Evolutionary conservation across 352 stramenopile species (phyloP), one percentile per base, ranked within the genome.

Genomic region (Aphanomyces astaci): DNA sequence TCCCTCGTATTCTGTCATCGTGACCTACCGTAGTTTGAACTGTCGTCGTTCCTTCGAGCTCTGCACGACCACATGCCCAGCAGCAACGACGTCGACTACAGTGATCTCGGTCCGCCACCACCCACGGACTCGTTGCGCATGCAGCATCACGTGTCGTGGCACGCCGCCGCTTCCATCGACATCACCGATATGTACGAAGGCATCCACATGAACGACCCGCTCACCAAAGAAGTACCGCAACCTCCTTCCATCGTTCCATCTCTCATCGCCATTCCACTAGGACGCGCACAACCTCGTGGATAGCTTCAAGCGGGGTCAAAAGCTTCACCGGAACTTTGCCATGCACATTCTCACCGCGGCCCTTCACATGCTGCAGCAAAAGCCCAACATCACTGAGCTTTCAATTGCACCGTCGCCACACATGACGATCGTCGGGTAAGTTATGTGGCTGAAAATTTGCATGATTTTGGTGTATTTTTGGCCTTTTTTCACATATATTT

Each of bases 141-240:
- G 56, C 80, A 86, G 63, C n/a, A 31, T n/a, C 80, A 73, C 19
- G 73, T 85, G 22, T 90, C 81, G 15, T 74, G 83, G 60, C 80
- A 90, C 46, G 72, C 86, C 48, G 76, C 89, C 54, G 80, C 82
- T 13, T 77, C 76, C 24, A 94, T 94, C 66, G 81, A 94, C 73
- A 94, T 94, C 45, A 78, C 82, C 63, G 83, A 92, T 64, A 90
- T 94, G 82, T 92, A 94, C 72, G 72, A 89, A 45, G 77, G 73
- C 62, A 63, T 84, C 24, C 78, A 86, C 28, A 64, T 90, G 30
- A 76, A 84, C 52, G 72, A 80, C 2, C 66, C 79, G 32, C 86
- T 94, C 68, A 91, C 86, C 30, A 73, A 86, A 9, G 69, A 71
- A 57, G 53, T 71, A 66, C 25, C 7, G 15, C 15, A 7, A 43